phyloP scores from a whole-genome alignment of 2,329 filamentous ascomycete species.

The Arthrobotrys sinensis region DNA sequence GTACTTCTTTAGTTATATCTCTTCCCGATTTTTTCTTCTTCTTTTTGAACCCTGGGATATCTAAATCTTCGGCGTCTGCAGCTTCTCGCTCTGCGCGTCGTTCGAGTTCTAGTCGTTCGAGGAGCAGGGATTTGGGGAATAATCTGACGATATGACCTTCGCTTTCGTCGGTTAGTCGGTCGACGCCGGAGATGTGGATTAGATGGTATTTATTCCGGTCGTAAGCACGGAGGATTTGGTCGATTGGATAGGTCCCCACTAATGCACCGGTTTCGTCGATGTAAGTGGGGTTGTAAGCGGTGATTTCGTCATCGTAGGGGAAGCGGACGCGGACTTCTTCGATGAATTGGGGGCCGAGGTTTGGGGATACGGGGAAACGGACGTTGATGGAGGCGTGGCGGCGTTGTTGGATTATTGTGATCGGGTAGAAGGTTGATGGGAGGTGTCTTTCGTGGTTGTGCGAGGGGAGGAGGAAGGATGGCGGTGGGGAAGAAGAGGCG shows the following conservation, averaged over 20 bases:
- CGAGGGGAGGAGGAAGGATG: slow-evolving; percentile 47
- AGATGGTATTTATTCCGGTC: slow-evolving; percentile 49
- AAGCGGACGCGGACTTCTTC: slow-evolving; percentile 41
- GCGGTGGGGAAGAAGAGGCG: slow-evolving; percentile 4
- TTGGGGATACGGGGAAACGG: slow-evolving; percentile 48
- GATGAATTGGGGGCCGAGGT: slow-evolving; percentile 55
- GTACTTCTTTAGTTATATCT: slow-evolving; percentile 77
- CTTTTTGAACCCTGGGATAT: slow-evolving; percentile 8
- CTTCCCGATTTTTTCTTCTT: slow-evolving; percentile 39
- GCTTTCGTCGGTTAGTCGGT: slow-evolving; percentile 36
- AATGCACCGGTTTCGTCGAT: slow-evolving; percentile 48
- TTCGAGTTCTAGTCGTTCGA: slow-evolving; percentile 26
- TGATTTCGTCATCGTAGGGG: slow-evolving; percentile 60
- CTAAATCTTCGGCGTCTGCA: neutral
- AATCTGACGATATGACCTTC: slow-evolving; percentile 55
- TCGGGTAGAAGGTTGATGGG: slow-evolving; percentile 6
- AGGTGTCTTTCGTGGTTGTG: slow-evolving; percentile 16
- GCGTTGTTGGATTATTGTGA: slow-evolving; percentile 33
- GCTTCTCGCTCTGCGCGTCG: slow-evolving; percentile 3
- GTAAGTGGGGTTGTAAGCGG: slow-evolving; percentile 27
- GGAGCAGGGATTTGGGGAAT: slow-evolving; percentile 38
- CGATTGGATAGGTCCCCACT: slow-evolving; percentile 32
- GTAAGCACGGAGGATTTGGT: slow-evolving; percentile 48
- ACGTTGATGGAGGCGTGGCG: neutral
- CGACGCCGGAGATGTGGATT: slow-evolving; percentile 43